Conservation (phyloP, 2,329 filamentous ascomycete genomes). For the Moelleriella libera region DNA sequence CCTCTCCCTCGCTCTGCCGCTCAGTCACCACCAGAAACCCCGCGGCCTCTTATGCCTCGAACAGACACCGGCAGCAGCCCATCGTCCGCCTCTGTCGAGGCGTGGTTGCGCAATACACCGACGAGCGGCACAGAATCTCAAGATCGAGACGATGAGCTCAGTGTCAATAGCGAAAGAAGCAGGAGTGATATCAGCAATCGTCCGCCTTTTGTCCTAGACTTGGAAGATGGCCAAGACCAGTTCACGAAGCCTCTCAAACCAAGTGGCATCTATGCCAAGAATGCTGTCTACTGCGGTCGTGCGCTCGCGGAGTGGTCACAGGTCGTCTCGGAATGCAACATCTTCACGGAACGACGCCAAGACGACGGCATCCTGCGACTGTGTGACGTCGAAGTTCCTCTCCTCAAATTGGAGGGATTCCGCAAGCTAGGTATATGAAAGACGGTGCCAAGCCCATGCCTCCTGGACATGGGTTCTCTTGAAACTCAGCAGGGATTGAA, state of each 20-base stretch:
- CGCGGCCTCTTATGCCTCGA: not conserved
- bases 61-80: slow-evolving; percentile 3
- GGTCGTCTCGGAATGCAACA: slow-evolving; percentile 66
- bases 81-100: slow-evolving; percentile 15
- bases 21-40: not conserved
- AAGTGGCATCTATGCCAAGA: slow-evolving; percentile 26
- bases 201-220: not conserved
- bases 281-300: slow-evolving; percentile 51
- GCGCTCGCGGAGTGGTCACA: slow-evolving; percentile 68
- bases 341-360: slow-evolving; percentile 62
- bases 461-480: no score
- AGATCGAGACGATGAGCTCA: not conserved
- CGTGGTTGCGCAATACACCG: slow-evolving; percentile 10
- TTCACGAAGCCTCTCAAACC: slow-evolving; percentile 31
- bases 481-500: no score
- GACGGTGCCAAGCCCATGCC: not conserved
- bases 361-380: slow-evolving; percentile 57
- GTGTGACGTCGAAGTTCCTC: slow-evolving; percentile 47
- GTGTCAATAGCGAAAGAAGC: not conserved
- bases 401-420: slow-evolving; percentile 26
- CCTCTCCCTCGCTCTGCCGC: slow-evolving; percentile 4
- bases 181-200: slow-evolving; percentile 1
- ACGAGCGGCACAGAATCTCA: not conserved
- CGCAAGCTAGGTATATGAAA: slow-evolving; percentile 8
- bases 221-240: slow-evolving; percentile 10